These are phyloP conservation scores for Skeletonema tropicum DNA, from an alignment of 108 stramenopile genomes.

Conservation along the genomic window DNA sequence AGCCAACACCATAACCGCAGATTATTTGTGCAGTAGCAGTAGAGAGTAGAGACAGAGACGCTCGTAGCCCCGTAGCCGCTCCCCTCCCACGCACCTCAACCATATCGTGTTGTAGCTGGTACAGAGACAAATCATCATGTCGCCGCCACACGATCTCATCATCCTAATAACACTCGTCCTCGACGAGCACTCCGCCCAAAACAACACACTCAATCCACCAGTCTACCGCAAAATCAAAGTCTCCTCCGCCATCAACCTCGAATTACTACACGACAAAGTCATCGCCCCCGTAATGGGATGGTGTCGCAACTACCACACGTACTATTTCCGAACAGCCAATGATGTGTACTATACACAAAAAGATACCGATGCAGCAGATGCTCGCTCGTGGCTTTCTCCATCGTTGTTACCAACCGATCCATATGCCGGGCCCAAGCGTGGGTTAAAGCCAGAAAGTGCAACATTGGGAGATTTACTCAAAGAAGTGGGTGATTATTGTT, in stretches of 20 bases:
- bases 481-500: constrained; percentile 16
- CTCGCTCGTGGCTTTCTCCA: not conserved
- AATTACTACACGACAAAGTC: constrained; percentile 30
- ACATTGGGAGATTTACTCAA: constrained; percentile 28
- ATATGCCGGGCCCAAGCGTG: not conserved
- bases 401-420: not conserved
- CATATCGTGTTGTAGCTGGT: too few relatives aligned
- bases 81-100: too few relatives aligned
- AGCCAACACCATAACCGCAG: too few relatives aligned
- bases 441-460: constrained; percentile 4
- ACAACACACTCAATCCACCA: constrained; percentile 24
- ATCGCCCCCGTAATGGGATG: constrained; percentile 29
- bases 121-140: not conserved
- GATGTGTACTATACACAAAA: not conserved
- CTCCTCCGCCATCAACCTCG: constrained; percentile 22
- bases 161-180: constrained; percentile 9
- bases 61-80: too few relatives aligned
- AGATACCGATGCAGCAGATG: not conserved
- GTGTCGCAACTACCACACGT: constrained; percentile 36
- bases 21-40: too few relatives aligned
- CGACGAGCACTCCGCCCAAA: constrained; percentile 2
- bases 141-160: constrained; percentile 5
- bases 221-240: constrained; percentile 29
- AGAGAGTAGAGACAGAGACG: too few relatives aligned
- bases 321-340: constrained; percentile 11